Conservation (phyloP, 768 basidiomycete genomes). For the Glaciozyma antarctica region DNA sequence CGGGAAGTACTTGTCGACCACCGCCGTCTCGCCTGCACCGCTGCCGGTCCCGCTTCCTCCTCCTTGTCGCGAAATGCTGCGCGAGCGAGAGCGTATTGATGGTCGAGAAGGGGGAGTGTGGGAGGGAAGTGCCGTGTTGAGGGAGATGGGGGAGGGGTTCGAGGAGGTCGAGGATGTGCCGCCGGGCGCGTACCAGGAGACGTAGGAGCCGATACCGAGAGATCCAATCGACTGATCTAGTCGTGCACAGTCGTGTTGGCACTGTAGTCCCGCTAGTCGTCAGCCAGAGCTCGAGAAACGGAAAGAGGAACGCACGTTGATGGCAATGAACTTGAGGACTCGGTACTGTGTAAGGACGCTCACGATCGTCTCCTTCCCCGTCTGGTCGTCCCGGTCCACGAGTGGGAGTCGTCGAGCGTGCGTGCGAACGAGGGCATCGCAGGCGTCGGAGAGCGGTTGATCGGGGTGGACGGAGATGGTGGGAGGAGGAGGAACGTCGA, state of each 20-base stretch:
- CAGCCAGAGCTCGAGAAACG: background rate
- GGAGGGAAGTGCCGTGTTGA: background rate
- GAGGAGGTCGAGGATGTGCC: background rate
- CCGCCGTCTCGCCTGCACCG: background rate
- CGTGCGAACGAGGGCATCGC: slow-evolving; percentile 80
- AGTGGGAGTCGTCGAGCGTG: slow-evolving; percentile 90
- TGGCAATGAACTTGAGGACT: slow-evolving; percentile 94
- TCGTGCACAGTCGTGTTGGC: slow-evolving; percentile 65
- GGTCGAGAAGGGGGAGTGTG: no score
- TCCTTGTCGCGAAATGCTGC: background rate
- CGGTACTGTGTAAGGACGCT: slow-evolving; percentile 95
- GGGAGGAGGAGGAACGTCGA: slow-evolving; percentile 86
- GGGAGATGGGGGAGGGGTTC: background rate
- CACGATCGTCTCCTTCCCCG: slow-evolving; percentile 88
- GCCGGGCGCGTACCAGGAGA: slow-evolving; percentile 41
- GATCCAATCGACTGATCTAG: slow-evolving; percentile 70
- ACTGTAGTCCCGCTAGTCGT: slow-evolving; percentile 46
- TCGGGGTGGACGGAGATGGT: slow-evolving; percentile 79
- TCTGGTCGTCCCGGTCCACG: slow-evolving; percentile 84
- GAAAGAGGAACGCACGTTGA: slow-evolving; percentile 57
- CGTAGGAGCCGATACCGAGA: slow-evolving; percentile 89
- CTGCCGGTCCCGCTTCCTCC: background rate
- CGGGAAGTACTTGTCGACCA: slow-evolving; percentile 42
- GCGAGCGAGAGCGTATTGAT: background rate
- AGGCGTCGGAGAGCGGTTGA: slow-evolving; percentile 78